A percentile compares a stretch with the other conserved stretches of the same genome.
These are phyloP conservation scores for Torulaspora franciscae DNA, from an alignment of 805 yeast species.

Conservation along the genomic window DNA sequence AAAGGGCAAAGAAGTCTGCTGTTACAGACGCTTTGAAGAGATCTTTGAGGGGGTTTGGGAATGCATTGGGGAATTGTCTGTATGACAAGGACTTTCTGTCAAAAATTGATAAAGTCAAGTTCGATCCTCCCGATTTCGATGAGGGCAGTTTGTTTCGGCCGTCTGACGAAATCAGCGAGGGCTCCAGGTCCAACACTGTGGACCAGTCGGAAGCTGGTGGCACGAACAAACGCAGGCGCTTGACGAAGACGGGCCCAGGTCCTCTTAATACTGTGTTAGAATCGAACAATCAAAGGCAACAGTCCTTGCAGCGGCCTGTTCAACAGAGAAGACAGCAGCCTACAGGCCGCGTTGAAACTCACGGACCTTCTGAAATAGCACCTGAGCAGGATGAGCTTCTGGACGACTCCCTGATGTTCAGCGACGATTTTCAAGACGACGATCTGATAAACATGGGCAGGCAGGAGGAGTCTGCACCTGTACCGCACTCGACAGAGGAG, in stretches of 20 bases:
- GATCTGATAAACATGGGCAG: slow-evolving; percentile 37
- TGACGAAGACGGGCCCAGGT: slow-evolving; percentile 15
- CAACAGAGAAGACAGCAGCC: slow-evolving; percentile 3
- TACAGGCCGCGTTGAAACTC: background rate
- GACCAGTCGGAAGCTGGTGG: slow-evolving; percentile 13
- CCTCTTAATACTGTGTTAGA: background rate
- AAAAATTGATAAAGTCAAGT: slow-evolving; percentile 40
- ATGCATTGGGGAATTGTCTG: slow-evolving; percentile 78
- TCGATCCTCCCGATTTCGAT: slow-evolving; percentile 44
- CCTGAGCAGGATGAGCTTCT: slow-evolving; percentile 35
- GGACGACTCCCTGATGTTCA: slow-evolving; percentile 52
- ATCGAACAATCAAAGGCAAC: slow-evolving; percentile 5
- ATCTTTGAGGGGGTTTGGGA: slow-evolving; percentile 75
- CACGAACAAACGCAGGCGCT: slow-evolving; percentile 25
- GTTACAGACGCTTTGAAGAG: slow-evolving; percentile 78
- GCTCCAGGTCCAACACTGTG: slow-evolving; percentile 27
- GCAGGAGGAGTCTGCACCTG: slow-evolving; percentile 21
- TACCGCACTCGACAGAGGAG: slow-evolving; percentile 14
- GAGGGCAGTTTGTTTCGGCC: slow-evolving; percentile 40
- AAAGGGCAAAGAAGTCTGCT: slow-evolving; percentile 79
- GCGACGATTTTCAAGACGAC: slow-evolving; percentile 43
- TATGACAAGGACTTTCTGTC: slow-evolving; percentile 65
- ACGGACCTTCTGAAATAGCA: slow-evolving; percentile 4
- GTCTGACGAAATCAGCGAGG: slow-evolving; percentile 33
- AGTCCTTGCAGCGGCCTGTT: slow-evolving; percentile 2